Conservation (phyloP, 2,329 filamentous ascomycete species). For the Furcasterigmium sp. region DNA sequence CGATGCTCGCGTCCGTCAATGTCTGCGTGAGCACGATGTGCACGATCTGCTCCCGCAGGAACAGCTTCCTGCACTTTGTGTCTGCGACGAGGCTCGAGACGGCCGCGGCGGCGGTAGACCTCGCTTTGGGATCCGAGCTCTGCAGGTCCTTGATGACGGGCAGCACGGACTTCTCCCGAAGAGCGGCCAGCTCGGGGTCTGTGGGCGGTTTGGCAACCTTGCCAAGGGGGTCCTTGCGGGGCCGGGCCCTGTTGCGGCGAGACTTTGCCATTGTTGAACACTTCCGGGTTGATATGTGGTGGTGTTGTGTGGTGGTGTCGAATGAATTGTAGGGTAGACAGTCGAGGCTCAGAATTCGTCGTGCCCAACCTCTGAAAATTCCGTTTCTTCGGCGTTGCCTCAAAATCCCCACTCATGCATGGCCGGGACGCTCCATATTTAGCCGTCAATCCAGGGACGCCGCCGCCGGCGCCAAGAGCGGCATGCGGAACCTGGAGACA, state of each 20-base stretch:
- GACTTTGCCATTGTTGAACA: constrained; percentile 52
- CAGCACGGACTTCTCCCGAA: constrained; percentile 58
- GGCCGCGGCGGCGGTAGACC: constrained; percentile 53
- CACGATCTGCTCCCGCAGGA: constrained; percentile 62
- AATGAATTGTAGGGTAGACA: neutral
- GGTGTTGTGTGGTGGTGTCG: neutral
- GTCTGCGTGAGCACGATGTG: constrained; percentile 59
- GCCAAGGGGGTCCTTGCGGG: constrained; percentile 48
- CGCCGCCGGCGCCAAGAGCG: no score
- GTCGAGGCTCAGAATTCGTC: neutral
- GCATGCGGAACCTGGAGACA: no score
- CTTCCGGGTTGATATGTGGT: constrained; percentile 5
- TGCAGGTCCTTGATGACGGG: constrained; percentile 57
- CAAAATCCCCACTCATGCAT: no score
- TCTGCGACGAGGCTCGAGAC: constrained; percentile 60
- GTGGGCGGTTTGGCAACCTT: constrained; percentile 56
- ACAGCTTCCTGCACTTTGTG: constrained; percentile 55
- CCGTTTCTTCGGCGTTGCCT: neutral
- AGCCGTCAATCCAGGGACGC: no score
- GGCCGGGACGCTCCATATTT: no score
- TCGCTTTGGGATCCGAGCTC: constrained; percentile 53
- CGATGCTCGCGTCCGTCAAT: constrained; percentile 56
- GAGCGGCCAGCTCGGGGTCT: constrained; percentile 57
- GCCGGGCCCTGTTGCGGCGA: constrained; percentile 45
- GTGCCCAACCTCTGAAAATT: neutral